phyloP scores from a whole-genome alignment of 139 green algal species.

The Astrephomene gubernaculifera region DNA sequence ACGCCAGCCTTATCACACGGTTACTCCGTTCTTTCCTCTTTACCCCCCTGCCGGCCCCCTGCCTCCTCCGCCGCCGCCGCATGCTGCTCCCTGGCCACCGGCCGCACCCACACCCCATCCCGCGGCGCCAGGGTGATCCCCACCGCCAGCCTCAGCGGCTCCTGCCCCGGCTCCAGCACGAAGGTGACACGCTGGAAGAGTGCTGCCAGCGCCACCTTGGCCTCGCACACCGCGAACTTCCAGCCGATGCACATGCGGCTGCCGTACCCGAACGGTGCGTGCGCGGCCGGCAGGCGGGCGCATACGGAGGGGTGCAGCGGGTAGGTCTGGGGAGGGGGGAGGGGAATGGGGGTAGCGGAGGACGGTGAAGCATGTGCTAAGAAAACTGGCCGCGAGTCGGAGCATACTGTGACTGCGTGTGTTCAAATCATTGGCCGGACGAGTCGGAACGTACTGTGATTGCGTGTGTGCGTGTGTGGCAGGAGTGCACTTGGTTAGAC shows the following conservation, averaged over 20 bases:
- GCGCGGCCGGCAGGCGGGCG: conserved; percentile 2
- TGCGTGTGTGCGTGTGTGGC: no score
- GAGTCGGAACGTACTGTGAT: neutral
- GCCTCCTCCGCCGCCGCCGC: neutral
- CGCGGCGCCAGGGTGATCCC: conserved; percentile 58
- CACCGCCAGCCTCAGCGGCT: conserved; percentile 53
- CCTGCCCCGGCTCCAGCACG: conserved; percentile 57
- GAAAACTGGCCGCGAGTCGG: neutral
- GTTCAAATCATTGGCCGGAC: neutral
- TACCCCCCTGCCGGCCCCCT: no score
- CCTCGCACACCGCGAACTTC: conserved; percentile 57
- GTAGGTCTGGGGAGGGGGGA: neutral
- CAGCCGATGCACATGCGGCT: conserved; percentile 60
- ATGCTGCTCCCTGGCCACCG: neutral
- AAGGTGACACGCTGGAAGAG: conserved; percentile 62
- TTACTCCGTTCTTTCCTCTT: no score
- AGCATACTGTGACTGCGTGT: neutral
- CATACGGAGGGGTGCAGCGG: conserved; percentile 24
- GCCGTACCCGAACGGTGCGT: conserved; percentile 54
- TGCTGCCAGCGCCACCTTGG: conserved; percentile 57
- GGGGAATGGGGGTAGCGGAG: neutral
- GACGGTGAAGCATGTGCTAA: neutral
- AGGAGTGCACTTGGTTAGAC: neutral
- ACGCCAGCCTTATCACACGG: no score
- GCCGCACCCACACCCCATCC: conserved; percentile 56